Evolutionary conservation across 192 early-diverging fungal species (phyloP).

Genomic region (Diversispora eburnea): DNA sequence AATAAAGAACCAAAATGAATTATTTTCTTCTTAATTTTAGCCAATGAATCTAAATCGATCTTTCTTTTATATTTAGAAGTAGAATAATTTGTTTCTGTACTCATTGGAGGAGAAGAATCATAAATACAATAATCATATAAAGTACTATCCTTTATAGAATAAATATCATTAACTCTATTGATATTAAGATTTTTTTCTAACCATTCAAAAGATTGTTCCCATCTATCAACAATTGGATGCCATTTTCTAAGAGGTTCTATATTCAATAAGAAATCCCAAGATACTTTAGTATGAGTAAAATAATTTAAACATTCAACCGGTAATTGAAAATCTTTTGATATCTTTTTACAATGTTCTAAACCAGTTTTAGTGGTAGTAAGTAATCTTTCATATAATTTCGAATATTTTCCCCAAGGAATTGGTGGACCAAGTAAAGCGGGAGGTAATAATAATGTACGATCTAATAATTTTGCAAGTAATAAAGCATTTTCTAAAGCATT

Average conservation of each 20-base stretch:
- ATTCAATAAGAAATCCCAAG: constrained; percentile 56
- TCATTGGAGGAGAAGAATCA: constrained; percentile 43
- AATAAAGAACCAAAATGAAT: constrained; percentile 59
- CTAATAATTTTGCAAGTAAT: constrained; percentile 50
- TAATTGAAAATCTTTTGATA: constrained; percentile 39
- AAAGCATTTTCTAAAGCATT: constrained; percentile 55
- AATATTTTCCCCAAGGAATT: constrained; percentile 48
- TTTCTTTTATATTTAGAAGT: constrained; percentile 18
- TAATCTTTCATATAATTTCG: constrained; percentile 48
- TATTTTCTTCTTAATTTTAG: constrained; percentile 34
- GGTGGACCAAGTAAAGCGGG: constrained; percentile 50
- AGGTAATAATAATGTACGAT: constrained; percentile 51
- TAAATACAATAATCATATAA: constrained; percentile 56
- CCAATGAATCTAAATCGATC: constrained; percentile 37
- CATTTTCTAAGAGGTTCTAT: constrained; percentile 38
- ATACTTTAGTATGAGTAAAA: constrained; percentile 49
- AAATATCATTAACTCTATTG: constrained; percentile 39
- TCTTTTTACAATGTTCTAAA: constrained; percentile 44
- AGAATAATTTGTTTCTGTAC: not conserved
- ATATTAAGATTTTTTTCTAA: constrained; percentile 42
- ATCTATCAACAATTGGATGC: constrained; percentile 39
- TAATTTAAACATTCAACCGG: constrained; percentile 57
- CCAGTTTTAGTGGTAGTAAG: constrained; percentile 52
- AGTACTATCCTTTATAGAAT: constrained; percentile 42
- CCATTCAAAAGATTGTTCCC: constrained; percentile 52